Evolutionary conservation across 2,329 filamentous ascomycete species (phyloP).

Genomic region (Ophiostoma tasmaniense): DNA sequence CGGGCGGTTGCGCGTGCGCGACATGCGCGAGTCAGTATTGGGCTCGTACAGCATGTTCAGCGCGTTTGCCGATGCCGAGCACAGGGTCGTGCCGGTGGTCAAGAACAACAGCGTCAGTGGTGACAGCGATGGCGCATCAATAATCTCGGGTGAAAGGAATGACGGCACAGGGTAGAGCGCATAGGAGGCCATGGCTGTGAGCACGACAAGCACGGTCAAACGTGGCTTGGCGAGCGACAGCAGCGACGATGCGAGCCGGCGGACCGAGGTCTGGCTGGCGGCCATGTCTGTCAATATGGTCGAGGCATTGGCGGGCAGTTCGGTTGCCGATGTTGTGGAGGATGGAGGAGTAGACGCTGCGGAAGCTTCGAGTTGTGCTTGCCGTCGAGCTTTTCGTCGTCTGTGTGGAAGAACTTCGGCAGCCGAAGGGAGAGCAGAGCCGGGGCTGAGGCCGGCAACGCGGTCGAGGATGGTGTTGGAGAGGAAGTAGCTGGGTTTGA

Average conservation of each 20-base stretch:
- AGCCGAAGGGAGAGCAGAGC: not conserved
- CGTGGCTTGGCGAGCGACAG: slow-evolving; percentile 93
- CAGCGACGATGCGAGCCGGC: slow-evolving; percentile 66
- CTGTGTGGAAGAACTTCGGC: slow-evolving; percentile 19
- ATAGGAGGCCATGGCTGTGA: slow-evolving; percentile 85
- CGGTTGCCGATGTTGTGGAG: not conserved
- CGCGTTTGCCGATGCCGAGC: slow-evolving; percentile 84
- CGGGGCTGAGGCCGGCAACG: slow-evolving; percentile 16
- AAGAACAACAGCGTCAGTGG: slow-evolving; percentile 89
- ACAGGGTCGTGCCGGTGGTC: slow-evolving; percentile 78
- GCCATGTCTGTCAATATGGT: slow-evolving; percentile 46
- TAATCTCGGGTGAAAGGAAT: slow-evolving; percentile 59
- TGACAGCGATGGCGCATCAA: slow-evolving; percentile 63
- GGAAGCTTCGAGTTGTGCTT: not conserved
- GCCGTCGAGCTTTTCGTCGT: slow-evolving; percentile 16
- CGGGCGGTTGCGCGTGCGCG: slow-evolving; percentile 81
- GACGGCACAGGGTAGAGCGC: slow-evolving; percentile 87
- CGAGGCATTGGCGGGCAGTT: slow-evolving; percentile 34
- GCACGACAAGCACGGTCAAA: slow-evolving; percentile 80
- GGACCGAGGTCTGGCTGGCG: slow-evolving; percentile 43
- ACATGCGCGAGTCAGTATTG: slow-evolving; percentile 84
- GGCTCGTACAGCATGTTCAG: slow-evolving; percentile 97
- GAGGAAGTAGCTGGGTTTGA: slow-evolving; percentile 29
- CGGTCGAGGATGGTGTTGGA: slow-evolving; percentile 29
- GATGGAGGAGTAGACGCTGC: not conserved